These are phyloP conservation scores for Mycocentrospora acerina DNA, from an alignment of 2,329 filamentous ascomycete genomes.

Conservation along the genomic window DNA sequence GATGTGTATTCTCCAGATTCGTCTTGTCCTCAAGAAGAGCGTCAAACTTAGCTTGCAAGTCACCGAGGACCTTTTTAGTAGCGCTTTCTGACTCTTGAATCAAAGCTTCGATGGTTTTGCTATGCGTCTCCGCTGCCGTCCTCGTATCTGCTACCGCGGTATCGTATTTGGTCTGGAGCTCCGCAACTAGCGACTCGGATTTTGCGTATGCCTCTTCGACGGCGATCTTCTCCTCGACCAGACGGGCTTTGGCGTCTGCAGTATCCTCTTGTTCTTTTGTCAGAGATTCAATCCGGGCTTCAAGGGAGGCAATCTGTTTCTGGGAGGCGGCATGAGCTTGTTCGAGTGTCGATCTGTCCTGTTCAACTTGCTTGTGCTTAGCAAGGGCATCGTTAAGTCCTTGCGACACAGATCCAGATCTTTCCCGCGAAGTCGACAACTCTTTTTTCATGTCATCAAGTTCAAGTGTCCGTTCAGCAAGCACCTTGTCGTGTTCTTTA, in stretches of 20 bases:
- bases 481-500: conserved; percentile 24
- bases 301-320: conserved; percentile 22
- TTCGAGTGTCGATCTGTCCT: conserved; percentile 23
- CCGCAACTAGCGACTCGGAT: conserved; percentile 15
- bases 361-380: conserved; percentile 23
- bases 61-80: conserved; percentile 28
- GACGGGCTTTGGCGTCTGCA: conserved; percentile 13
- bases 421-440: conserved; percentile 19
- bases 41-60: conserved; percentile 30
- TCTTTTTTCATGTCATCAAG: conserved; percentile 24
- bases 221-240: conserved; percentile 21
- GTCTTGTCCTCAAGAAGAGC: conserved; percentile 19
- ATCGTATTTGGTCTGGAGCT: conserved; percentile 34
- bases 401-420: conserved; percentile 25
- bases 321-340: conserved; percentile 25
- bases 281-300: conserved; percentile 24
- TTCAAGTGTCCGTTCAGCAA: conserved; percentile 20
- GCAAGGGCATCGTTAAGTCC: conserved; percentile 23
- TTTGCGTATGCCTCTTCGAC: conserved; percentile 23
- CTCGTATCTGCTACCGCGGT: conserved; percentile 33
- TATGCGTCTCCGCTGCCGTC: conserved; percentile 31
- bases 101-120: conserved; percentile 28
- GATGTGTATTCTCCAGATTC: not conserved
- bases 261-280: conserved; percentile 10
- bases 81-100: conserved; percentile 32